These are phyloP conservation scores for Penicillium sp. DNA, from an alignment of 2,329 filamentous ascomycete species.

Conservation along the genomic window DNA sequence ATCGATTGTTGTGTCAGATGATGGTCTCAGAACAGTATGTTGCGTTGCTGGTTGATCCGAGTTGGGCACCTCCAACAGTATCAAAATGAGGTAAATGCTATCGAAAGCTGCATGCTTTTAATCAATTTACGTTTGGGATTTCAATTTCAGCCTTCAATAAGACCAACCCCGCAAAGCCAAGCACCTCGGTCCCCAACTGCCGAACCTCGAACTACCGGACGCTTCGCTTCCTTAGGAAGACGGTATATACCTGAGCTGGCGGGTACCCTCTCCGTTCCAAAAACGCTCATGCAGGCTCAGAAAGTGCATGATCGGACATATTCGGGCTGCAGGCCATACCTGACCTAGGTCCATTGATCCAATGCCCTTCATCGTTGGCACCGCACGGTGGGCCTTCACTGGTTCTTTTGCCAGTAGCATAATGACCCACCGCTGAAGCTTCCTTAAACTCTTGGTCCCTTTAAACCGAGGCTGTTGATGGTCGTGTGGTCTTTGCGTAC, in stretches of 20 bases:
- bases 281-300: not conserved
- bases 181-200: slow-evolving; percentile 1
- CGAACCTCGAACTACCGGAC: not conserved
- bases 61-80: not conserved
- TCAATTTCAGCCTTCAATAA: not conserved
- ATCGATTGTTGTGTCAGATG: not conserved
- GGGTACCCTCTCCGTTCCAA: not conserved
- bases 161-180: slow-evolving; percentile 3
- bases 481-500: not conserved
- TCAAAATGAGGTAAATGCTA: not conserved
- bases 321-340: not conserved
- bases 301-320: not conserved
- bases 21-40: not conserved
- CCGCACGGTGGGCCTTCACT: not conserved
- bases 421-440: not conserved
- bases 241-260: not conserved
- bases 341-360: not conserved
- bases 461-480: not conserved
- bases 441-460: not conserved
- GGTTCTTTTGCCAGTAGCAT: not conserved
- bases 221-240: not conserved
- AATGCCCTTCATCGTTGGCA: not conserved
- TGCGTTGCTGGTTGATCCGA: not conserved
- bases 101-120: not conserved
- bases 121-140: not conserved